Conservation (phyloP, 2,329 filamentous ascomycete species). For the Atkinsonella texensis region DNA sequence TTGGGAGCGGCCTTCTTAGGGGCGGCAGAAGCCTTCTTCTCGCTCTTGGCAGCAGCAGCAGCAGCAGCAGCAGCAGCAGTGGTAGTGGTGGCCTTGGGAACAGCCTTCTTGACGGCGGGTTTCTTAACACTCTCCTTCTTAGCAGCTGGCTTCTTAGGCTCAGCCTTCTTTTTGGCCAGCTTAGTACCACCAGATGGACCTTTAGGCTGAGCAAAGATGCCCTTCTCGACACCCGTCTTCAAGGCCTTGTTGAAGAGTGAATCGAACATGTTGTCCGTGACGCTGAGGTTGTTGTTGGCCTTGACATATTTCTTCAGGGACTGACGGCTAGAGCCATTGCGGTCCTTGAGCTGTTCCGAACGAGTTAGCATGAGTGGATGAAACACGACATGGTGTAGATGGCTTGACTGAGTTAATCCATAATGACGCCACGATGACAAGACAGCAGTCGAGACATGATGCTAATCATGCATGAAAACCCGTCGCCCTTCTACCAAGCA, state of each 20-base stretch:
- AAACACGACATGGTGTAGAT: neutral
- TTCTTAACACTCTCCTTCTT: constrained; percentile 23
- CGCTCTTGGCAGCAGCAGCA: constrained; percentile 14
- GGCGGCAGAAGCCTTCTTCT: constrained; percentile 20
- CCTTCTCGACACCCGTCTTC: constrained; percentile 72
- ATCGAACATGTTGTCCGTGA: constrained; percentile 46
- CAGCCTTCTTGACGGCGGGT: constrained; percentile 19
- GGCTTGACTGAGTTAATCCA: neutral
- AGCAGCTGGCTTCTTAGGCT: constrained; percentile 25
- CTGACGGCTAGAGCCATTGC: constrained; percentile 50
- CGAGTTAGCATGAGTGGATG: constrained; percentile 24
- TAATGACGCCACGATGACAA: neutral
- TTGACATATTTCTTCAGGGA: constrained; percentile 50
- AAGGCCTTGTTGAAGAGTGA: constrained; percentile 79
- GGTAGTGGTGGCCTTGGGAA: constrained; percentile 15
- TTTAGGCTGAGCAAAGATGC: constrained; percentile 81
- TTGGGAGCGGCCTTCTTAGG: constrained; percentile 17
- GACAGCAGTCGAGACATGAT: neutral
- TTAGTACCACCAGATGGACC: constrained; percentile 85
- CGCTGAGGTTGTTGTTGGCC: constrained; percentile 37
- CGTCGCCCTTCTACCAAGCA: neutral
- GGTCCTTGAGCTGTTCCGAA: constrained; percentile 43
- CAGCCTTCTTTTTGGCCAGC: constrained; percentile 65
- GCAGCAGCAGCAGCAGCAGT: constrained; percentile 26
- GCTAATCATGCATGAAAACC: neutral